Percentiles rank a stretch among this genome's conserved stretches.
Evolutionary conservation across 2,329 filamentous ascomycete genomes (phyloP).

Genomic region (Cladosporium sp.): DNA sequence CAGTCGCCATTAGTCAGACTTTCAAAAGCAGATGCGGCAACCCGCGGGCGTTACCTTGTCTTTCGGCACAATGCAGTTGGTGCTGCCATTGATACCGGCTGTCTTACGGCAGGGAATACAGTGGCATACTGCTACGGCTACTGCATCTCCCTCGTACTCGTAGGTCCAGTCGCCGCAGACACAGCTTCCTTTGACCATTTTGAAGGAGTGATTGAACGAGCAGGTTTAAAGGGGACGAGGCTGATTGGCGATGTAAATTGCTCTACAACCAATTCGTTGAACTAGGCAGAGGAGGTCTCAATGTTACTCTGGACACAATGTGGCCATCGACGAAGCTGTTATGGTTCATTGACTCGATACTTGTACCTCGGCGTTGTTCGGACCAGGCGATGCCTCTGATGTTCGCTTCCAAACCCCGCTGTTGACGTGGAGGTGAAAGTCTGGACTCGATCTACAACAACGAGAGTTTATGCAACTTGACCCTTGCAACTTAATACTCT

Average conservation of each 20-base stretch:
- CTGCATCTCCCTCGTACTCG: slow-evolving; percentile 30
- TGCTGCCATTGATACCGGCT: slow-evolving; percentile 26
- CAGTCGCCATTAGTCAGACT: neutral
- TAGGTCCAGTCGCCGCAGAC: slow-evolving; percentile 35
- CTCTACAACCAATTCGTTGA: too few species aligned
- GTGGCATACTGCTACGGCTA: slow-evolving; percentile 26
- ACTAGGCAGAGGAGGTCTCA: neutral
- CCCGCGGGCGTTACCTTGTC: slow-evolving; percentile 17
- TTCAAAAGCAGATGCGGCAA: neutral
- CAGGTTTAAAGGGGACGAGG: too few species aligned
- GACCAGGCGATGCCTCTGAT: too few species aligned
- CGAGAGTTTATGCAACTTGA: too few species aligned
- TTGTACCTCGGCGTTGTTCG: too few species aligned
- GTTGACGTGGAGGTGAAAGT: too few species aligned
- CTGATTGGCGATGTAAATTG: neutral
- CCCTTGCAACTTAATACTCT: too few species aligned
- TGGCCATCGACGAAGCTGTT: too few species aligned
- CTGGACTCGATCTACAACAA: too few species aligned
- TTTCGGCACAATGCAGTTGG: slow-evolving; percentile 26
- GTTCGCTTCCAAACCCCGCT: too few species aligned
- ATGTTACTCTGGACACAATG: too few species aligned
- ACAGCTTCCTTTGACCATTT: slow-evolving; percentile 28
- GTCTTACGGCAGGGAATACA: slow-evolving; percentile 30
- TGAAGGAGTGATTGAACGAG: slow-evolving; percentile 1
- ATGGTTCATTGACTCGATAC: too few species aligned